Evolutionary conservation across 768 basidiomycete species (phyloP), one percentile per base, ranked within the genome.

Genomic region (Asterophora lycoperdoides): DNA sequence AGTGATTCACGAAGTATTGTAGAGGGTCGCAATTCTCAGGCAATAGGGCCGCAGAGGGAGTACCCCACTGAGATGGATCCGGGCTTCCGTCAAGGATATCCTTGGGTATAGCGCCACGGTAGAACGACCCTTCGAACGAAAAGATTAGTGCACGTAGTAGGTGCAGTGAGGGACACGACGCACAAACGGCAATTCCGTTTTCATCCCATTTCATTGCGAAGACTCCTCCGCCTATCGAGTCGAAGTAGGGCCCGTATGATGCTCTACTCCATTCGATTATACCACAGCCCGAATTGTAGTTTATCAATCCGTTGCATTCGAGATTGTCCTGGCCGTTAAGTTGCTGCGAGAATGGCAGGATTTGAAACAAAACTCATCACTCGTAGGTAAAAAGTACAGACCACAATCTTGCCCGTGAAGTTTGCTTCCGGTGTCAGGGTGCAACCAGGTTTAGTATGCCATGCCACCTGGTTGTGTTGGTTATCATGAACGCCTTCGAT

Each of bases 171-270:
- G 13, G 28, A 38, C 11, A 30, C 8, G n/a, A 72, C 87, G 63
- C 52, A 90, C 88, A 90, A 54, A 89, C 77, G 34, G 81, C 78
- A 48, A 91, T 89, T 1, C 83, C 81, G 51, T 72, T 74, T 50
- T 81, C 77, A 59, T 92, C 87, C 92, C 92, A 93, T 57, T 86
- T 85, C 87, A 91, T 90, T 1, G 82, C 89, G 61, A 89, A 93
- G 2, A 91, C 82, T 3, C 92, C 92, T 4, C 92, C 92, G 8
- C 85, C 80, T 59, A 80, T 81, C 1, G 76, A 74, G 52, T 93
- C 91, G 61, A 93, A 93, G 44, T 77, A 78, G 32, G 85, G 82
- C 0, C 92, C 92, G 64, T 89, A 93, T 0, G 91, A 93, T 2
- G 86, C 83, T 17, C 76, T 74, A 58, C 89, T 92, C 80, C 81